Evolutionary conservation across 2,329 filamentous ascomycete species (phyloP).

Genomic region (Arthrobotrys megalospora): DNA sequence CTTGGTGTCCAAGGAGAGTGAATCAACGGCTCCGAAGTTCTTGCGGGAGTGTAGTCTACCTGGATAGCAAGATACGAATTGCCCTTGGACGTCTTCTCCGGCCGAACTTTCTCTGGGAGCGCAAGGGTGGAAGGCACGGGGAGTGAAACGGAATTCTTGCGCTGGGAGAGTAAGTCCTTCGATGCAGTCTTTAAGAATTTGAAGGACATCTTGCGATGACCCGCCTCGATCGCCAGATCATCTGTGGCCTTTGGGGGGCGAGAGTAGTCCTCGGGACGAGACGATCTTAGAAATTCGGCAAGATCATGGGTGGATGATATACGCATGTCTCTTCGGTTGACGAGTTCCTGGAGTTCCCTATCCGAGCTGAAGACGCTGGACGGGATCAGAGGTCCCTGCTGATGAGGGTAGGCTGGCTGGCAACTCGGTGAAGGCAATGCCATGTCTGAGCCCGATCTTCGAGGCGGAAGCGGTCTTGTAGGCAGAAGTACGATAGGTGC

Average conservation of each 20-base stretch:
- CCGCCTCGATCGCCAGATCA: constrained; percentile 41
- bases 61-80: constrained; percentile 64
- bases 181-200: constrained; percentile 63
- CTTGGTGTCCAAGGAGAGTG: constrained; percentile 51
- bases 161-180: constrained; percentile 52
- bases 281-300: constrained; percentile 63
- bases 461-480: neutral
- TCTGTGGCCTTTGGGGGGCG: constrained; percentile 60
- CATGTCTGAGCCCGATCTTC: constrained; percentile 8
- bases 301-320: constrained; percentile 63
- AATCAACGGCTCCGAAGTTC: constrained; percentile 17
- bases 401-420: constrained; percentile 54
- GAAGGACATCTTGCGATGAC: constrained; percentile 57
- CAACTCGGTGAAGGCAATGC: constrained; percentile 49
- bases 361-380: constrained; percentile 57
- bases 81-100: constrained; percentile 60
- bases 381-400: constrained; percentile 51
- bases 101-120: constrained; percentile 48
- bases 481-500: neutral
- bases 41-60: constrained; percentile 63
- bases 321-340: constrained; percentile 57
- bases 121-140: constrained; percentile 45
- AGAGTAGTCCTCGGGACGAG: constrained; percentile 63
- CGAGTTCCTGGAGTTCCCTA: constrained; percentile 52
- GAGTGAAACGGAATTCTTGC: constrained; percentile 37